Base-by-base conservation (phyloP, 164 flowering plant species). In the Vitis riparia region DNA sequence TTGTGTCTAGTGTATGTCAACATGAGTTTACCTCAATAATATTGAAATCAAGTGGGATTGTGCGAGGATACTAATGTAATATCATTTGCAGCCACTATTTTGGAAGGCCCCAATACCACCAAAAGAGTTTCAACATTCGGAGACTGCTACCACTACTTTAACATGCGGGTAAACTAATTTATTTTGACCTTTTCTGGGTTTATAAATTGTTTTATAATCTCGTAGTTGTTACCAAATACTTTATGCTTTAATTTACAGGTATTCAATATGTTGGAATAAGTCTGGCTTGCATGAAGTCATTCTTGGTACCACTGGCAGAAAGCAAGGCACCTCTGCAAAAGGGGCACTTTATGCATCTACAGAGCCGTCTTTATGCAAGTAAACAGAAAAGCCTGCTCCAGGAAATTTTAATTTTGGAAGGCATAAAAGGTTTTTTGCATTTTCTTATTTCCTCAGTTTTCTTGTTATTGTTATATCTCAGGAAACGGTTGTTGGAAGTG, bases 261-360 rank as follows among this genome's bases (percentile, higher is more conserved):
- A 93, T 77, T 92, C 99, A 47, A 82, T 96, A 68, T 89, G 97
- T 79, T 96, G 99, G 98, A 91, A 91, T 62, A 86, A 74, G 59
- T 80, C 81, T 78, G 90, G 91, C 62, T 76, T 89, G 83, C 94
- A 93, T 78, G 97, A 96, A 78, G 98, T 96, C 64, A 82, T 96
- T 79, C 98, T 96, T 71, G 99, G 99, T 70, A 96, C 95, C 68
- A 96, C 97, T 48, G 99, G 99, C 57, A 86, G 99, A 81, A 96
- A 92, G 85, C 98, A 96, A 79, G 99, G 99, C 51, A 85, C 98
- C 61, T 89, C 98, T n/a, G 77, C 86, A 12, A 93, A 93, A 84
- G 97, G 94, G 71, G 89, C 97, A 50, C 65, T 78, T 23, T 86
- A 47, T 77, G 88, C 94, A 64, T 88, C 97, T 68, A 89, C 97